Percentiles rank a stretch among this genome's conserved stretches.
These are phyloP conservation scores for Phytopythium aichiense DNA, from an alignment of 352 stramenopile genomes.

Conservation along the genomic window DNA sequence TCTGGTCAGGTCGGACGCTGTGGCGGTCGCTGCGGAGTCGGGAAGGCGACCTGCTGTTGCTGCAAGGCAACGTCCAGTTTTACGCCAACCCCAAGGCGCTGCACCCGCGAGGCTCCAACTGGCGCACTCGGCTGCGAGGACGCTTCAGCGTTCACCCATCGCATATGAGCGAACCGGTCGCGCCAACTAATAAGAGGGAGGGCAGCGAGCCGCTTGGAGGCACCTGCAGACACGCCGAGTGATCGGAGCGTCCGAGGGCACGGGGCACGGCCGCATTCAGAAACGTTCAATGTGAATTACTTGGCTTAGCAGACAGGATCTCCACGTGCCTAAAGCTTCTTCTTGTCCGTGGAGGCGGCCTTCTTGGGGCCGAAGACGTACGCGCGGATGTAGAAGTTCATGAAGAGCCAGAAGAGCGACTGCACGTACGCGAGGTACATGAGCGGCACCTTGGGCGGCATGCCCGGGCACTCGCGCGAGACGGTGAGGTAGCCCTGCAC, in stretches of 20 bases:
- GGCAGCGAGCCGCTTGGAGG: not conserved
- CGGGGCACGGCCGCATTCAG: not conserved
- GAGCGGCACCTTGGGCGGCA: slow-evolving; percentile 56
- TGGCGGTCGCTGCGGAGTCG: slow-evolving; percentile 13
- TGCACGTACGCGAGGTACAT: slow-evolving; percentile 95
- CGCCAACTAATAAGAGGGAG: not conserved
- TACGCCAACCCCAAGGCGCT: slow-evolving; percentile 11
- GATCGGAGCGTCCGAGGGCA: not conserved
- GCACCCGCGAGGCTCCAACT: not conserved
- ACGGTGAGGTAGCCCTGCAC: slow-evolving; percentile 56
- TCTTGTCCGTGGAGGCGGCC: slow-evolving; percentile 24
- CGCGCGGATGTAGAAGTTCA: slow-evolving; percentile 94
- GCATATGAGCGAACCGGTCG: too few species aligned
- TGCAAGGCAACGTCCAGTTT: slow-evolving; percentile 19
- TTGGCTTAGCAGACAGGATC: not conserved
- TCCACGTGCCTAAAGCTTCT: not conserved
- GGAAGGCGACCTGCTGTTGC: slow-evolving; percentile 12
- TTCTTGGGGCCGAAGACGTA: slow-evolving; percentile 73
- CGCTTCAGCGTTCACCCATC: slow-evolving; percentile 3
- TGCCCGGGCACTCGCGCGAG: slow-evolving; percentile 82
- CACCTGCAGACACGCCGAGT: not conserved
- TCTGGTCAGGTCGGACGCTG: slow-evolving; percentile 16
- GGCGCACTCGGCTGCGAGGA: not conserved
- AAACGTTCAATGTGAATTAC: slow-evolving; percentile 1
- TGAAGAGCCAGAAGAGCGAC: slow-evolving; percentile 95